Base-by-base conservation (phyloP, 352 stramenopile species). In the Peronospora belbahrii region DNA sequence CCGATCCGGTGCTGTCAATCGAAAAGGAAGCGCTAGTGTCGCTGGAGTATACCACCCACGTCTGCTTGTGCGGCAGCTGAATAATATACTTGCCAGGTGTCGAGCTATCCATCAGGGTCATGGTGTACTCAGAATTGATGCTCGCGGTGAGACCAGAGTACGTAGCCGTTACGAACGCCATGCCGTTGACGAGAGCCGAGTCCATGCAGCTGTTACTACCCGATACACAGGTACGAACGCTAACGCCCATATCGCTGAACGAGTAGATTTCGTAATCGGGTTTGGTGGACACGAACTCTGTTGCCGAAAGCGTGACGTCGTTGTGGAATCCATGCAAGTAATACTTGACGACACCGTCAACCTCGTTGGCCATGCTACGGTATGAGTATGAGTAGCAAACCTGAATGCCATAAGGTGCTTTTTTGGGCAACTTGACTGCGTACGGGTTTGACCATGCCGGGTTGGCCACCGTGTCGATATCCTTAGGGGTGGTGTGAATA, bases 391-490 rank as follows among this genome's bases (percentile, higher is more conserved):
- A 83, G 52, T 85, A 88, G 52, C 69, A 82, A 15, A 54, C 60
- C 39, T 84, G 70, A 4, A 88, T 17, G 1, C 76, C 76, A 47
- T 63, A 85, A 24, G 76, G 76, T 17, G 65, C 59, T 23, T 67
- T 44, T 19, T 71, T 56, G 7, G 70, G 67, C n/a, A 85, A 32
- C 46, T 78, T 80, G 51, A 90, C 42, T 2, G 79, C 74, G 48
- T 86, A 90, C 38, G 79, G 75, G 62, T 88, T 88, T 6, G 72
- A 67, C 71, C 74, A 91, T 8, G 65, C 76, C 1, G 74, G 75
- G 40, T 80, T 70, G 15, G 71, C 62, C 19, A 75, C 56, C 0
- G 74, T 68, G 30, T 68, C 40, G 27, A 74, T 59, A 25, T 65
- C 62, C 31, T 67, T 59, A n/a, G 33, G 52, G 11, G 60, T 74